phyloP scores from a whole-genome alignment of 768 basidiomycete species.

The Boletus sensibilis region DNA sequence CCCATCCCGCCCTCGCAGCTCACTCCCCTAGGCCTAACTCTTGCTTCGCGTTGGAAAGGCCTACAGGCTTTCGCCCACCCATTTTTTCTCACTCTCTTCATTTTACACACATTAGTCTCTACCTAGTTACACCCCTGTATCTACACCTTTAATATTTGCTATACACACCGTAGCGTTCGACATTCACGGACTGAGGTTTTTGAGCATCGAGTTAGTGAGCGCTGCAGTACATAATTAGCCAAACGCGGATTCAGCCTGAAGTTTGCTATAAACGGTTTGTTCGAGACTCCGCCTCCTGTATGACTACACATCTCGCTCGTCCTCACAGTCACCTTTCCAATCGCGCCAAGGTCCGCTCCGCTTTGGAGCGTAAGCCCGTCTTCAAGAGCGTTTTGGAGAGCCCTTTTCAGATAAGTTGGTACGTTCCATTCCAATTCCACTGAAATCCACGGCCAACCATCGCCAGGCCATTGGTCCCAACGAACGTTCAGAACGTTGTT shows the following conservation, averaged over 20 bases:
- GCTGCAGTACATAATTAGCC: not conserved
- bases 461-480: conserved; percentile 60
- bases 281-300: conserved; percentile 16
- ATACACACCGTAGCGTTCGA: not conserved
- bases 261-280: not conserved
- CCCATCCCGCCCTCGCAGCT: no score
- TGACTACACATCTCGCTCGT: conserved; percentile 52
- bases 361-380: conserved; percentile 55
- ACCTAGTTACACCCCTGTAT: not conserved
- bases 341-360: conserved; percentile 49
- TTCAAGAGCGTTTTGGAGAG: conserved; percentile 73
- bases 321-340: conserved; percentile 61
- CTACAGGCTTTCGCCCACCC: no score
- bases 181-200: not conserved
- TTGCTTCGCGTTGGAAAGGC: no score
- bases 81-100: no score
- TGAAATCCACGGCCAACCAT: not conserved
- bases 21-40: no score
- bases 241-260: not conserved
- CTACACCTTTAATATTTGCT: not conserved
- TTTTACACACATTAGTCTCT: not conserved
- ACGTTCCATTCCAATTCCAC: conserved; percentile 13
- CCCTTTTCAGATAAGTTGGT: conserved; percentile 74
- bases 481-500: conserved; percentile 60
- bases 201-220: not conserved